Conservation (phyloP, 2,329 filamentous ascomycete genomes). For the Plenodomus biglobosus region DNA sequence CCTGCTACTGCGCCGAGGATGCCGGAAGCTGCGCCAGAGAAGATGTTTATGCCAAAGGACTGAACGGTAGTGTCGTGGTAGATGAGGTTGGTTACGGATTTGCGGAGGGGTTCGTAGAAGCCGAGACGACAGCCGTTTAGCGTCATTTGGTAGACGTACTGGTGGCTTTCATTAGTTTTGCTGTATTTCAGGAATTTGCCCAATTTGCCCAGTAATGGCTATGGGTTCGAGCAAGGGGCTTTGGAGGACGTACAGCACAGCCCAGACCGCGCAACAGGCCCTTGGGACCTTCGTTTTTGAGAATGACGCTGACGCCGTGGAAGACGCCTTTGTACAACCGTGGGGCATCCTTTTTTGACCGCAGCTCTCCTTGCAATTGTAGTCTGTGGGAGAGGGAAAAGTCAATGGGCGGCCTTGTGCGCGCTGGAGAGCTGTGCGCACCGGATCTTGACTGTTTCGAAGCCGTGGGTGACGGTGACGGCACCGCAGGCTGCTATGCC, state of each 20-base stretch:
- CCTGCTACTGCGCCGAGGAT: conserved; percentile 90
- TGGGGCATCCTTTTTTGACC: conserved; percentile 79
- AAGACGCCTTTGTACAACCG: conserved; percentile 89
- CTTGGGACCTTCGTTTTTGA: conserved; percentile 82
- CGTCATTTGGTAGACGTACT: conserved; percentile 93
- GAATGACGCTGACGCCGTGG: conserved; percentile 86
- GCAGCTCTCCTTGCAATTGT: conserved; percentile 94
- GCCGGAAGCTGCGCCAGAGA: conserved; percentile 85
- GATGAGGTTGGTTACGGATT: conserved; percentile 66
- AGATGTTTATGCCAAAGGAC: conserved; percentile 87
- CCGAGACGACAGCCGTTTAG: conserved; percentile 95
- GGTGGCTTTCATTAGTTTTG: conserved; percentile 12
- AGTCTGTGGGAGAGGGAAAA: conserved; percentile 57
- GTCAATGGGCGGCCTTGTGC: conserved; percentile 19
- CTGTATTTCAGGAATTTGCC: no score
- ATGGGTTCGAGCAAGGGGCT: background rate
- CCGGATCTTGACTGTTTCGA: conserved; percentile 99
- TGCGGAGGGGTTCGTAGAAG: conserved; percentile 95
- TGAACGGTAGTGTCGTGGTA: conserved; percentile 75
- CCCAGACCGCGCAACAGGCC: conserved; percentile 88
- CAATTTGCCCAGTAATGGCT: no score
- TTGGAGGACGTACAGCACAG: conserved; percentile 62
- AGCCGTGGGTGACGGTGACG: conserved; percentile 95
- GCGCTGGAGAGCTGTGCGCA: conserved; percentile 47
- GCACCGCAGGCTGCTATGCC: conserved; percentile 96